These are phyloP conservation scores for Zygosaccharomyces sapae DNA, from an alignment of 1,139 yeast genomes.

Conservation along the genomic window DNA sequence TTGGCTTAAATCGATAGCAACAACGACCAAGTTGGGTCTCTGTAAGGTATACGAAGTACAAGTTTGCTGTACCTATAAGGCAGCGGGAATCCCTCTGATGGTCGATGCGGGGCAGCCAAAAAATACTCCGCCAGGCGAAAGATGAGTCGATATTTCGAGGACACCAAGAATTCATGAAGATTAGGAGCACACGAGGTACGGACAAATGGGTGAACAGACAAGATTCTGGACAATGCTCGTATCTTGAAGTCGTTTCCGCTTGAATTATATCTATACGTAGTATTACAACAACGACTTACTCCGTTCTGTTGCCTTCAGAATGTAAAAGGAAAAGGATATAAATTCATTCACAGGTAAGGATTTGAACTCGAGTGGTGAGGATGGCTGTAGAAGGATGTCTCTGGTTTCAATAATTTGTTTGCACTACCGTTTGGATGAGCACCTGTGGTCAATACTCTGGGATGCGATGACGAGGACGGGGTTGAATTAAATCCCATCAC, in stretches of 20 bases:
- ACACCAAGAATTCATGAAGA: no score
- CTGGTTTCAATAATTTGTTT: conserved; percentile 30
- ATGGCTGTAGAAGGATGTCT: conserved; percentile 27
- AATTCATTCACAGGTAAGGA: conserved; percentile 11
- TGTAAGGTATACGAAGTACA: no score
- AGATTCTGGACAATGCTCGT: not conserved
- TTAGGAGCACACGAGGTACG: no score
- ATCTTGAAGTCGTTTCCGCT: not conserved
- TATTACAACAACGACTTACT: not conserved
- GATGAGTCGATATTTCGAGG: no score
- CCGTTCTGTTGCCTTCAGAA: not conserved
- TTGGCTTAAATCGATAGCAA: no score
- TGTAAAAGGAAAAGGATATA: no score
- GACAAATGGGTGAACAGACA: no score
- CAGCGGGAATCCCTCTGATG: no score
- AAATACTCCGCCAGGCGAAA: no score
- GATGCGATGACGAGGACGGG: conserved; percentile 7
- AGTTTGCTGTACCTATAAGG: no score
- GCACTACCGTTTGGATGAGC: conserved; percentile 12
- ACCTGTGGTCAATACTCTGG: conserved; percentile 9
- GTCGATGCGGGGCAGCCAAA: no score
- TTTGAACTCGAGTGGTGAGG: conserved; percentile 18
- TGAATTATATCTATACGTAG: not conserved
- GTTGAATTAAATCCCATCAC: conserved; percentile 29
- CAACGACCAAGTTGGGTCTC: no score